phyloP scores from a whole-genome alignment of 768 basidiomycete species.

The Leccinum incarnatum region DNA sequence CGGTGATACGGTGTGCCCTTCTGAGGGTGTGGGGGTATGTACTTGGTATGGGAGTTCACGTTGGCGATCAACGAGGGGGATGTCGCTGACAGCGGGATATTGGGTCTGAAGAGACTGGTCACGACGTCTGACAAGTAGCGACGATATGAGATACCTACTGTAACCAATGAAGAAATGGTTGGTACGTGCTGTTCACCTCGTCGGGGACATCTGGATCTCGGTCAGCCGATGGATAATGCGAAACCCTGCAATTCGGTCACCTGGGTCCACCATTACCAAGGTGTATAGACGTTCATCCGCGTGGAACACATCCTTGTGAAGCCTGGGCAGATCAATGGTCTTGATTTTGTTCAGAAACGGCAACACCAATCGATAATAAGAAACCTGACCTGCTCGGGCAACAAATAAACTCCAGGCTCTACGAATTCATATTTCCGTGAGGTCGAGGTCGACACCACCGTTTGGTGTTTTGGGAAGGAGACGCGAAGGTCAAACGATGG shows the following conservation, averaged over 20 bases:
- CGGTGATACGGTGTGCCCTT: slow-evolving; percentile 89
- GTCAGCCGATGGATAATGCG: slow-evolving; percentile 7
- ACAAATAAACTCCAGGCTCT: slow-evolving; percentile 68
- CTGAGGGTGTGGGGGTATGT: slow-evolving; percentile 91
- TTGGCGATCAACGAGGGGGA: slow-evolving; percentile 39
- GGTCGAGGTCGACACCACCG: slow-evolving; percentile 18
- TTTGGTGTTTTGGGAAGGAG: slow-evolving; percentile 41
- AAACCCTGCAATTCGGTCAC: slow-evolving; percentile 41
- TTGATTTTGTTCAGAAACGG: slow-evolving; percentile 24
- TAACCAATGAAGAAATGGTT: slow-evolving; percentile 81
- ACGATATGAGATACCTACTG: slow-evolving; percentile 47
- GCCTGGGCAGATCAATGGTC: slow-evolving; percentile 62
- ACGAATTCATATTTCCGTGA: slow-evolving; percentile 39
- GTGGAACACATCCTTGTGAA: slow-evolving; percentile 81
- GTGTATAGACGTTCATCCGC: slow-evolving; percentile 80
- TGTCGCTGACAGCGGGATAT: slow-evolving; percentile 72
- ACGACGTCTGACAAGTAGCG: neutral
- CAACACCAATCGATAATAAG: neutral
- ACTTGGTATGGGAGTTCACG: slow-evolving; percentile 60
- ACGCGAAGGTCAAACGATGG: slow-evolving; percentile 77
- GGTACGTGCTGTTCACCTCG: slow-evolving; percentile 58
- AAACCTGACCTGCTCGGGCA: slow-evolving; percentile 60
- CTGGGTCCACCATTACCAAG: slow-evolving; percentile 84
- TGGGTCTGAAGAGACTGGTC: slow-evolving; percentile 51
- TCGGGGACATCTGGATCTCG: slow-evolving; percentile 75